Conservation (phyloP, 1,139 yeast genomes). For the Yamadazyma dendronema region DNA sequence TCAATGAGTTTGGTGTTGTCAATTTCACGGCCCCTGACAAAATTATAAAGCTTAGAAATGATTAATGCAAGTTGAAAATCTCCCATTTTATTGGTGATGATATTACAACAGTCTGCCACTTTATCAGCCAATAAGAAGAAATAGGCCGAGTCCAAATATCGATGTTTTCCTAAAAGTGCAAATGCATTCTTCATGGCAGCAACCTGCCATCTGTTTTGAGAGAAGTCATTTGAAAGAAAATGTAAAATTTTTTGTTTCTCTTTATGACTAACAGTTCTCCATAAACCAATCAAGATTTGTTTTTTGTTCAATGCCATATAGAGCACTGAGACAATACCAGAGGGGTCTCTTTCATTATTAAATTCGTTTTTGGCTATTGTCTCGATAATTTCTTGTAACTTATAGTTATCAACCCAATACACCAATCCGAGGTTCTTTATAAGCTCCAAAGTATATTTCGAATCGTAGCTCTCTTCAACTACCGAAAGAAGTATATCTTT, state of each 20-base stretch:
- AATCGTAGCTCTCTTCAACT: slow-evolving; percentile 47
- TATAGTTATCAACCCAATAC: slow-evolving; percentile 65
- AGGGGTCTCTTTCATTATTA: slow-evolving; percentile 65
- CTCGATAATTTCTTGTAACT: slow-evolving; percentile 57
- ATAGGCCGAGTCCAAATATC: slow-evolving; percentile 84
- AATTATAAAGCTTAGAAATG: slow-evolving; percentile 65
- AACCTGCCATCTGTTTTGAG: slow-evolving; percentile 69
- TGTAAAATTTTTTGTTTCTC: slow-evolving; percentile 82
- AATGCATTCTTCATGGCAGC: slow-evolving; percentile 94
- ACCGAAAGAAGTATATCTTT: slow-evolving; percentile 62
- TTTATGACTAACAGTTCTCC: slow-evolving; percentile 77
- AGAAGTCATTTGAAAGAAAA: slow-evolving; percentile 75
- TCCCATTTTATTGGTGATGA: slow-evolving; percentile 61
- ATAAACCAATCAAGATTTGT: slow-evolving; percentile 71
- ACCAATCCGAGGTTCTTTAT: slow-evolving; percentile 63
- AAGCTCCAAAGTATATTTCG: slow-evolving; percentile 56
- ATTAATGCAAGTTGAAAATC: slow-evolving; percentile 77
- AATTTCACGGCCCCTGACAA: slow-evolving; percentile 21
- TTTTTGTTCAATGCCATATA: slow-evolving; percentile 79
- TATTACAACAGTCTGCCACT: slow-evolving; percentile 73
- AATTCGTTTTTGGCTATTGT: slow-evolving; percentile 69
- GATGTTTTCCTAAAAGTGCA: slow-evolving; percentile 83
- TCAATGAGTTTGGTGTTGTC: slow-evolving; percentile 28
- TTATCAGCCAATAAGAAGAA: slow-evolving; percentile 84
- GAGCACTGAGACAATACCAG: slow-evolving; percentile 64